Evolutionary conservation across 2,329 filamentous ascomycete genomes (phyloP), one percentile per base, ranked within the genome.

Genomic region (Pseudocercospora eumusae): DNA sequence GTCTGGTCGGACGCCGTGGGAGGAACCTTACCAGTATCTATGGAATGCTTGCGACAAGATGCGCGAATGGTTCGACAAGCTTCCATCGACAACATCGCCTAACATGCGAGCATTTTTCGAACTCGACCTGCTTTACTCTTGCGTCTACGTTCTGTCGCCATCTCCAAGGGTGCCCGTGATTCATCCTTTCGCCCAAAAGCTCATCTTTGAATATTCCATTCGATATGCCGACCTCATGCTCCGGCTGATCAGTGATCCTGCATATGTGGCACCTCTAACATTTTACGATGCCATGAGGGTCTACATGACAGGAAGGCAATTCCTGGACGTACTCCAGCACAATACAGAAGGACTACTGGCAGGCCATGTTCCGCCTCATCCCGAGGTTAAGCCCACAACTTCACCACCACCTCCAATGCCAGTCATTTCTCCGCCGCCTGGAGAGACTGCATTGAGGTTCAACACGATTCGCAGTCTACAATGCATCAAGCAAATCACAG

Each of bases 121-220:
- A 65, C 85, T 96, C 15, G 95, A 99, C 73, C 78, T 96, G 45
- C 84, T 93, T 52, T 98, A 96, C 78, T 96, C 91, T 72, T 95
- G 92, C 69, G 89, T 96, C 23, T 92, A 97, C 74, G 90, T 93
- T 61, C 83, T 97, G 7, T 92, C 92, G 0, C 91, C 92, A 0
- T 93, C 89, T 36, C 86, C 87, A 1, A 83, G 89, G 50, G 86
- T 90, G 3, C 90, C 91, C 0, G 81, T 84, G 21, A 86, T 93
- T 55, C 88, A 86, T 3, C 85, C 91, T 50, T 92, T 93, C 73
- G 89, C 88, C 40, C 90, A 92, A 64, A 72, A 72, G 64, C 64
- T 67, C 56, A 65, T 66, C 44, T 67, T 68, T 42, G 67, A 67
- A 57, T 66, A 67, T 45, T 66, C 64, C 57, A 69, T 63, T 11